phyloP scores from a whole-genome alignment of 225 moss, liverwort and hornwort genomes.

The Pseudoscleropodium purum region DNA sequence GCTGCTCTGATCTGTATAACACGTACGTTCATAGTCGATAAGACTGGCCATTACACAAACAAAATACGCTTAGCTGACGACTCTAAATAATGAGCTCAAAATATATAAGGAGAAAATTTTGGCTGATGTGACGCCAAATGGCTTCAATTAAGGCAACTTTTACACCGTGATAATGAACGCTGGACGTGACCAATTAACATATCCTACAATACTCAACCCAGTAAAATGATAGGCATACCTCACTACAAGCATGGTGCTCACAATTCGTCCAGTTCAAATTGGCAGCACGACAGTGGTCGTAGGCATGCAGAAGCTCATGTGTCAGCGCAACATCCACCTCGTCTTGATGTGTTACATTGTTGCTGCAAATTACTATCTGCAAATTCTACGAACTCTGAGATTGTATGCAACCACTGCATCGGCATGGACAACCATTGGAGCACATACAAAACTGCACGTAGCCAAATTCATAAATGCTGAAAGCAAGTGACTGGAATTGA shows the following conservation, averaged over 20 bases:
- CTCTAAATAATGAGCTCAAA: neutral
- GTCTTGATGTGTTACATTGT: slow-evolving; percentile 78
- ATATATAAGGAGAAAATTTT: neutral
- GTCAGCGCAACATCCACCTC: slow-evolving; percentile 96
- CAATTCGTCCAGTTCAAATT: slow-evolving; percentile 91
- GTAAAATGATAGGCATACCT: slow-evolving; percentile 30
- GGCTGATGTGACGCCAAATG: neutral
- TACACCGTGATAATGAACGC: neutral
- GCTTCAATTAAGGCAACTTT: neutral
- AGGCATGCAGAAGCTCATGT: slow-evolving; percentile 94
- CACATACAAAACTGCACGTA: neutral
- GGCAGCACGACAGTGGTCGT: slow-evolving; percentile 95
- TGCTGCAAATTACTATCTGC: slow-evolving; percentile 95
- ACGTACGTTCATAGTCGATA: neutral
- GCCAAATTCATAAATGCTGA: neutral
- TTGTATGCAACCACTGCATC: neutral
- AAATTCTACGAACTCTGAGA: neutral
- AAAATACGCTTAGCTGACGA: neutral
- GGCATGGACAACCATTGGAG: neutral
- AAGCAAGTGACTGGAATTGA: neutral
- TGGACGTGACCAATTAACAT: neutral
- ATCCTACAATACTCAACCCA: neutral
- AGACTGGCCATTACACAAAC: neutral
- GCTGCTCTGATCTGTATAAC: slow-evolving; percentile 25
- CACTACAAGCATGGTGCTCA: slow-evolving; percentile 97